Conservation (phyloP, 495 filamentous ascomycete species). For the Alectoria sarmentosa region DNA sequence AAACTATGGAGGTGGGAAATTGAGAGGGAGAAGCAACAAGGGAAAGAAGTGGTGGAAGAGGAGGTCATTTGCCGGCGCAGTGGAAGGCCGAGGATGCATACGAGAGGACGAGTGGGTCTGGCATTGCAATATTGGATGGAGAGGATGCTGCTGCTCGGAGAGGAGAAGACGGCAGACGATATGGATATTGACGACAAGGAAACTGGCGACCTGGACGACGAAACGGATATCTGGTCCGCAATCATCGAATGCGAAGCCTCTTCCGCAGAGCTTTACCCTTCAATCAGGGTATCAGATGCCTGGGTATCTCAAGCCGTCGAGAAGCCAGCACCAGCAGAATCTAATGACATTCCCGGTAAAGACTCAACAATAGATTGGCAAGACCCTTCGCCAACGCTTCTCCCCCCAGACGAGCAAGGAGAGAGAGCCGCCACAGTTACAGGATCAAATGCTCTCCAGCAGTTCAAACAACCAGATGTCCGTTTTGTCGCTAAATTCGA, state of each 20-base stretch:
- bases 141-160: constrained; percentile 42
- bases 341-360: constrained; percentile 36
- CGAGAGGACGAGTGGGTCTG: constrained; percentile 61
- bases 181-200: constrained; percentile 21
- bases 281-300: constrained; percentile 55
- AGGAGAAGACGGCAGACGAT: constrained; percentile 29
- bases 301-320: constrained; percentile 59
- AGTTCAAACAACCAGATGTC: constrained; percentile 57
- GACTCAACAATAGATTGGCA: constrained; percentile 57
- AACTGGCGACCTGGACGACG: constrained; percentile 10
- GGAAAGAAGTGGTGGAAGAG: constrained; percentile 36
- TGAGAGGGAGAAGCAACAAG: constrained; percentile 47
- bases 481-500: constrained; percentile 80
- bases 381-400: constrained; percentile 38
- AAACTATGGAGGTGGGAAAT: constrained; percentile 61
- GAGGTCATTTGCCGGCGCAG: constrained; percentile 58
- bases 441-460: constrained; percentile 30
- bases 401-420: background rate
- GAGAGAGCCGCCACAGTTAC: constrained; percentile 26
- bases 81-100: constrained; percentile 75
- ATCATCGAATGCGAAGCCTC: constrained; percentile 56
- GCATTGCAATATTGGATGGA: constrained; percentile 83
- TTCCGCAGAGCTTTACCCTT: constrained; percentile 43
- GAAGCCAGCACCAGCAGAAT: constrained; percentile 37
- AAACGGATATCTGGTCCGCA: constrained; percentile 47